Base-by-base conservation (phyloP, 2,329 filamentous ascomycete species). In the Alternaria solani region DNA sequence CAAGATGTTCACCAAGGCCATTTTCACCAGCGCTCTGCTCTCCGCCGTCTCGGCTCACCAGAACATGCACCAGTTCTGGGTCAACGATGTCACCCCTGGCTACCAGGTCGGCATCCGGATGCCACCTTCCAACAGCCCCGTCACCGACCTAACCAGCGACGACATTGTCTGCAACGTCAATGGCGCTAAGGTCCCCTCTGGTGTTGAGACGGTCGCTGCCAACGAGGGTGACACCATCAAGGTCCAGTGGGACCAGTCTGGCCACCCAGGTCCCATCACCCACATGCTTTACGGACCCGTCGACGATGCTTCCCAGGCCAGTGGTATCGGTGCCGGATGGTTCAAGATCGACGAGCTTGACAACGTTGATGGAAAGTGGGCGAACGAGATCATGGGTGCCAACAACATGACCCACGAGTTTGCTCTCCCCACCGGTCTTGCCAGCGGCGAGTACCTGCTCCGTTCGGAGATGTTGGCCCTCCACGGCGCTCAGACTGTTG, bases 241-340 rank as follows among this genome's bases (percentile, higher is more conserved):
- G 57, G 72, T 76, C 30, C 65, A 74, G 49, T 75, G 73, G 72
- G 68, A 75, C 57, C 52, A 60, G 20, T 82, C 72, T 20, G 59
- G 64, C 28, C 75, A 77, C 63, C 74, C 73, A 9, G 75, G 75
- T 8, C 73, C 75, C 12, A 76, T 78, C 57, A 76, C 74, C 14
- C 74, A 76, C 64, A 67, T 75, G 59, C 69, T 78, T 38, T 73
- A 72, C 59, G 71, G 73, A 20, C 75, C 73, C 63, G 82, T 91
- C 66, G 87, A 89, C 78, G 90, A 88, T 77, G 84, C 75, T 11
- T 63, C 64, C 28, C 61, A 66, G 41, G 74, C 67, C 9, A 71
- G 70, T 44, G 75, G 74, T 44, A 66, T 72, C 26, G 76, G 75
- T 20, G 66, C 71, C 7, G 68, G 69, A 11, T 78, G 76, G 76